Conservation (phyloP, 2,329 filamentous ascomycete genomes). For the Fusarium albosuccineum region DNA sequence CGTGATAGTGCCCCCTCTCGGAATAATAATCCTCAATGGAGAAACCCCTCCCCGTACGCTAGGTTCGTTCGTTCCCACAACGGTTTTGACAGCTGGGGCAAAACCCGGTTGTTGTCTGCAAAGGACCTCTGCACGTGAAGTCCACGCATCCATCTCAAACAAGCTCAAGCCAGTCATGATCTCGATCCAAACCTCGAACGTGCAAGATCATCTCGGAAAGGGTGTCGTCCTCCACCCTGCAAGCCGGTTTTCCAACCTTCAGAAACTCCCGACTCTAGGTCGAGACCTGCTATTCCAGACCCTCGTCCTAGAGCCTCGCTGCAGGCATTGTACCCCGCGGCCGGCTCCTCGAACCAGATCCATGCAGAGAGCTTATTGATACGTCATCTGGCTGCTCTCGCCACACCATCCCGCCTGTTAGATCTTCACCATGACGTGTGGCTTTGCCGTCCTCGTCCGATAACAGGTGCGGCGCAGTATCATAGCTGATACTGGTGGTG, state of each 20-base stretch:
- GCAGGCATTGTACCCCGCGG: neutral
- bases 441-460: constrained; percentile 36
- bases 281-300: constrained; percentile 3
- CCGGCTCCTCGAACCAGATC: constrained; percentile 9
- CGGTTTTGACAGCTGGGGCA: constrained; percentile 6
- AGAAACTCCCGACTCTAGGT: constrained; percentile 8
- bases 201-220: constrained; percentile 33
- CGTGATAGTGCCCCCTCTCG: constrained; percentile 15
- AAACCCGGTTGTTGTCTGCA: constrained; percentile 14
- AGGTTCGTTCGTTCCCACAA: constrained; percentile 13
- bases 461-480: constrained; percentile 37
- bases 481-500: constrained; percentile 32
- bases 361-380: constrained; percentile 29
- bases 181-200: constrained; percentile 35
- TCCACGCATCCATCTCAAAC: constrained; percentile 24
- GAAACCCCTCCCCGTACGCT: constrained; percentile 42
- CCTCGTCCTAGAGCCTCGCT: constrained; percentile 27
- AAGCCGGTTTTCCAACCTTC: constrained; percentile 39
- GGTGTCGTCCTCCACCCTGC: constrained; percentile 37
- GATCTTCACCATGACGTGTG: constrained; percentile 47
- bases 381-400: constrained; percentile 44
- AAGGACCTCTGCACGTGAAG: constrained; percentile 9
- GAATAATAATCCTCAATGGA: constrained; percentile 36
- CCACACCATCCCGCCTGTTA: constrained; percentile 37
- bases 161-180: constrained; percentile 33